phyloP scores from a whole-genome alignment of 139 green algal species.

The Pedinophyceae sp. region DNA sequence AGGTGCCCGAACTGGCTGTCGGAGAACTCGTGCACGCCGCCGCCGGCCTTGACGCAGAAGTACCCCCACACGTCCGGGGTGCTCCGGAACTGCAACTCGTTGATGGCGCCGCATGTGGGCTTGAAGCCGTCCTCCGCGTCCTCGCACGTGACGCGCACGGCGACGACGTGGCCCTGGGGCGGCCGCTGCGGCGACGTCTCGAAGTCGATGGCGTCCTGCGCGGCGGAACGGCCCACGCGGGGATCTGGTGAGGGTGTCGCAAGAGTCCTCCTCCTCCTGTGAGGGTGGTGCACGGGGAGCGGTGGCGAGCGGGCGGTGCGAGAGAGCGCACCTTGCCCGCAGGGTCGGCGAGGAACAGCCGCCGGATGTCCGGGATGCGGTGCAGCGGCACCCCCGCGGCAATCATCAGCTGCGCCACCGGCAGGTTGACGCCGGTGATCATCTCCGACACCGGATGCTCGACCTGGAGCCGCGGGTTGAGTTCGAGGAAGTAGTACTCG shows the following conservation, averaged over 20 bases:
- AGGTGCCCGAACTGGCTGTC: slow-evolving; percentile 97
- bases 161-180: slow-evolving; percentile 58
- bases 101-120: slow-evolving; percentile 77
- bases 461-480: slow-evolving; percentile 94
- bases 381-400: slow-evolving; percentile 83
- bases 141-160: slow-evolving; percentile 84
- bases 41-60: slow-evolving; percentile 85
- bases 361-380: slow-evolving; percentile 67
- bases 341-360: slow-evolving; percentile 43
- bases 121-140: slow-evolving; percentile 94
- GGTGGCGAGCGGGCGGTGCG: not conserved
- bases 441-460: slow-evolving; percentile 97
- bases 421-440: slow-evolving; percentile 89
- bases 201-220: too few species aligned
- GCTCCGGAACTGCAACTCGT: slow-evolving; percentile 77
- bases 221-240: not conserved
- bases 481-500: slow-evolving; percentile 92
- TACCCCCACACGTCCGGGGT: slow-evolving; percentile 86
- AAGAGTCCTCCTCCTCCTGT: not conserved
- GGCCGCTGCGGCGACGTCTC: too few species aligned
- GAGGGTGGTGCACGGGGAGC: not conserved
- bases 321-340: slow-evolving; percentile 1
- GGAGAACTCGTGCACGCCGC: slow-evolving; percentile 90
- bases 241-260: not conserved
- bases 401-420: slow-evolving; percentile 76